Conservation (phyloP, 1,284 basidiomycete genomes). For the Boletus semigastroideus region DNA sequence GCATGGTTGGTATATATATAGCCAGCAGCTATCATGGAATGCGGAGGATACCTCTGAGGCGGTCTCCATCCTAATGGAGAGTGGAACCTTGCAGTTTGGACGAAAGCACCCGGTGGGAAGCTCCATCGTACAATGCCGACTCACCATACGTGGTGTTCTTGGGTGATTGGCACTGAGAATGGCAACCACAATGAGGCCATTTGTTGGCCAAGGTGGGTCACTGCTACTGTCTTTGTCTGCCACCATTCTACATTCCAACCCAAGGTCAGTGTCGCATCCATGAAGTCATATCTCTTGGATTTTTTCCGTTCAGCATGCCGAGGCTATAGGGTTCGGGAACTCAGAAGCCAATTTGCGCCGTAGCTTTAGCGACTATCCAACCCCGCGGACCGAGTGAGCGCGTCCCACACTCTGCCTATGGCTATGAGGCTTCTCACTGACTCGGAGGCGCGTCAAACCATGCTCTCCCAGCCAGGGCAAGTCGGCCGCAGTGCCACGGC, state of each 20-base stretch:
- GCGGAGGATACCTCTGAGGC: not conserved
- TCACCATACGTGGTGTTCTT: not conserved
- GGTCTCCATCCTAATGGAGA: constrained; percentile 9
- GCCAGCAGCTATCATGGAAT: constrained; percentile 2
- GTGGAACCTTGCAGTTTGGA: constrained; percentile 1
- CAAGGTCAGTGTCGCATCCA: constrained; percentile 7
- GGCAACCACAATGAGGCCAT: constrained; percentile 12
- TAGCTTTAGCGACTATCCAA: not conserved
- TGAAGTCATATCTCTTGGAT: not conserved
- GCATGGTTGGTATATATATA: not conserved
- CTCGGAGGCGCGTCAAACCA: constrained; percentile 30
- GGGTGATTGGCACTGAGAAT: constrained; percentile 7
- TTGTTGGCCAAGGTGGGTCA: constrained; percentile 19
- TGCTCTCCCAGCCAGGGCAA: constrained; percentile 23
- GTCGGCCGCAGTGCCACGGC: constrained; percentile 30
- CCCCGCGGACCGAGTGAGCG: not conserved
- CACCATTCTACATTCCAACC: constrained; percentile 7
- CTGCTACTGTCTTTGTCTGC: constrained; percentile 17
- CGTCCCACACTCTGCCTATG: not conserved
- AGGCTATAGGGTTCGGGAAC: not conserved
- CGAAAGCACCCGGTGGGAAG: not conserved
- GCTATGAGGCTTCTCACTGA: constrained; percentile 27
- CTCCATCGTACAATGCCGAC: constrained; percentile 8
- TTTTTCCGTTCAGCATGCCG: constrained; percentile 16
- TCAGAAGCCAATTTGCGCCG: constrained; percentile 1